Percentiles rank a stretch among this genome's conserved stretches.
phyloP scores from a whole-genome alignment of 2,329 filamentous ascomycete genomes.

The Daldinia sp. region DNA sequence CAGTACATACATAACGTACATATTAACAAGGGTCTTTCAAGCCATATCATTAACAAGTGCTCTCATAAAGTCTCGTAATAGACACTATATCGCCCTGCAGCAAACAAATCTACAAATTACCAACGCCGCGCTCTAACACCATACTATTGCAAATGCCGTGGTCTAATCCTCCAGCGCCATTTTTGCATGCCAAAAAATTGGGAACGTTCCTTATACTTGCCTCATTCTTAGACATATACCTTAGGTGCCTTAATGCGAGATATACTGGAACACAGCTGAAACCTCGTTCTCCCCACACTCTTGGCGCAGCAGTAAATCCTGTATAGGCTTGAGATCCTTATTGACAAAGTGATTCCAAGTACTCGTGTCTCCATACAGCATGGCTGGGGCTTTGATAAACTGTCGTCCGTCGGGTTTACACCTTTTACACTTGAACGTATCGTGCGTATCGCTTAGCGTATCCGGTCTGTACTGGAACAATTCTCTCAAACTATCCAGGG shows the following conservation, averaged over 20 bases:
- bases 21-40: not conserved
- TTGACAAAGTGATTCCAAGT: slow-evolving; percentile 99
- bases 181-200: not conserved
- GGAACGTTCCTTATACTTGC: not conserved
- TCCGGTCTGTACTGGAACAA: slow-evolving; percentile 91
- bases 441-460: slow-evolving; percentile 93
- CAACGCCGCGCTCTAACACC: slow-evolving; percentile 1
- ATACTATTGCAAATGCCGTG: slow-evolving; percentile 12
- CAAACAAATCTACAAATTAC: slow-evolving; percentile 11
- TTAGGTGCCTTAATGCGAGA: slow-evolving; percentile 74
- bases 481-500: slow-evolving; percentile 88
- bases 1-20: not conserved
- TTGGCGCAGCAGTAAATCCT: slow-evolving; percentile 90
- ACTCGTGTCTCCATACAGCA: slow-evolving; percentile 97
- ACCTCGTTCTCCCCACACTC: slow-evolving; percentile 84
- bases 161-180: slow-evolving; percentile 7
- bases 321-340: slow-evolving; percentile 81
- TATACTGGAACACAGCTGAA: slow-evolving; percentile 98
- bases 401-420: slow-evolving; percentile 91
- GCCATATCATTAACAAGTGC: not conserved
- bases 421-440: slow-evolving; percentile 98
- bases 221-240: not conserved
- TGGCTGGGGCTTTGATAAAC: slow-evolving; percentile 88
- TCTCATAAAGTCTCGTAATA: not conserved
- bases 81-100: not conserved